A percentile compares a stretch with the other conserved stretches of the same genome.
Evolutionary conservation across 176 grass and related monocot genomes (phyloP).

Genomic region (Raddia guianensis): DNA sequence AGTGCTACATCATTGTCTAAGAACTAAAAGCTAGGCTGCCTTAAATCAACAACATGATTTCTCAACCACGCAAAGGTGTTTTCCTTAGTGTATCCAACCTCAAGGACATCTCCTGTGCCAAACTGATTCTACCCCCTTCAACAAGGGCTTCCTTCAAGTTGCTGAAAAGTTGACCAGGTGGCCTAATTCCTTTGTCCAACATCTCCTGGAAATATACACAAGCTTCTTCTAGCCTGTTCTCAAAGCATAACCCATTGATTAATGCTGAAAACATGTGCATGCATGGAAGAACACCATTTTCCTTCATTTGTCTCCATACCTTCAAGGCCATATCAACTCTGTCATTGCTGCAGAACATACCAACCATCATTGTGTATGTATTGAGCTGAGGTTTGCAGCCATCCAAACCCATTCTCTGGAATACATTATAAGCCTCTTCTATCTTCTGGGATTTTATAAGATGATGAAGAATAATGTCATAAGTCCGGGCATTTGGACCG

Average conservation of each 20-base stretch:
- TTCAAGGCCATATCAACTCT: slow-evolving; percentile 78
- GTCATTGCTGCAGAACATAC: slow-evolving; percentile 57
- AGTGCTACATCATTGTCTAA: background rate
- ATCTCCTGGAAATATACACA: slow-evolving; percentile 74
- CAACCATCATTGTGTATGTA: slow-evolving; percentile 72
- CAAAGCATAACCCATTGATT: slow-evolving; percentile 62
- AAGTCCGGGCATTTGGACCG: slow-evolving; percentile 62
- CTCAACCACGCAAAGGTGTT: slow-evolving; percentile 44
- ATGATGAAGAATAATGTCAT: slow-evolving; percentile 56
- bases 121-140: slow-evolving; percentile 54
- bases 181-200: slow-evolving; percentile 74
- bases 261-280: slow-evolving; percentile 75
- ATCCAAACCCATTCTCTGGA: slow-evolving; percentile 52
- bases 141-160: slow-evolving; percentile 66
- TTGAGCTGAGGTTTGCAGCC: slow-evolving; percentile 58
- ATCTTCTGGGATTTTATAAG: slow-evolving; percentile 56
- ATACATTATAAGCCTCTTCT: slow-evolving; percentile 54
- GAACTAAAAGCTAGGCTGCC: background rate
- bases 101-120: slow-evolving; percentile 56
- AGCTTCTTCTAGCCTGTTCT: slow-evolving; percentile 71
- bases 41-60: slow-evolving; percentile 7
- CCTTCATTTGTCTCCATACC: slow-evolving; percentile 67
- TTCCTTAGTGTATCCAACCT: slow-evolving; percentile 53
- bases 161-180: slow-evolving; percentile 57
- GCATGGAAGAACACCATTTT: slow-evolving; percentile 62